A percentile compares a stretch with the other conserved stretches of the same genome.
phyloP scores from a whole-genome alignment of 805 yeast genomes.

The Kazachstania martiniae region DNA sequence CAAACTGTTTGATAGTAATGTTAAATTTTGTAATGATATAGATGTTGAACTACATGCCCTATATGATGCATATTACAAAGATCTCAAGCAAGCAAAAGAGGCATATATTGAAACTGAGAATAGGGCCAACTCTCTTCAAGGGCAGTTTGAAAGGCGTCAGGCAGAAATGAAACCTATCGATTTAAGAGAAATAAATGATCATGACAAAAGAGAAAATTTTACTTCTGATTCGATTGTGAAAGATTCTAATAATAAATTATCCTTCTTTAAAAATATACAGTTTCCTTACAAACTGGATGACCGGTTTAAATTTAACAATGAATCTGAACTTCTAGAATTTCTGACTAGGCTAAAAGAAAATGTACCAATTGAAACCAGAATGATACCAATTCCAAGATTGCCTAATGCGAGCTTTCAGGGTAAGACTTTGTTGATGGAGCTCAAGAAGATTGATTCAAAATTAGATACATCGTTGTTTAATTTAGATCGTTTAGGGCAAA shows the following conservation, averaged over 20 bases:
- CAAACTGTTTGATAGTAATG: conserved; percentile 2
- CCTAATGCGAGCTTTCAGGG: conserved; percentile 20
- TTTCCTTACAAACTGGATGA: conserved; percentile 11
- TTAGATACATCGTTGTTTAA: conserved; percentile 23
- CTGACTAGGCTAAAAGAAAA: conserved; percentile 7
- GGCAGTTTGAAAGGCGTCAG: too few species aligned
- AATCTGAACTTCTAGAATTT: conserved; percentile 10
- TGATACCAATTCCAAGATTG: conserved; percentile 20
- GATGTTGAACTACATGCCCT: conserved; percentile 5
- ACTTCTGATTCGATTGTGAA: too few species aligned
- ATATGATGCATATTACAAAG: conserved; percentile 6
- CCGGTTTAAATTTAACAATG: conserved; percentile 7
- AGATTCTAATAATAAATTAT: too few species aligned
- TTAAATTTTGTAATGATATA: conserved; percentile 4
- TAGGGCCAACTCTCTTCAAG: not conserved
- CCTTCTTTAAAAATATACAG: not conserved
- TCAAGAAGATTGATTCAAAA: conserved; percentile 11
- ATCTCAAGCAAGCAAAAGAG: conserved; percentile 7
- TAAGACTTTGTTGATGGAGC: conserved; percentile 14
- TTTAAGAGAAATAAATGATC: not conserved
- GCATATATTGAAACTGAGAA: conserved; percentile 4
- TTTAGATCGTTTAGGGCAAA: conserved; percentile 28
- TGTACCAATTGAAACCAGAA: conserved; percentile 16
- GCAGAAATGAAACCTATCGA: conserved; percentile 1
- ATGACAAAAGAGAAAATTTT: not conserved